A percentile compares a stretch with the other conserved stretches of the same genome.
Evolutionary conservation across 805 yeast genomes (phyloP).

Genomic region (Candida railenensis): DNA sequence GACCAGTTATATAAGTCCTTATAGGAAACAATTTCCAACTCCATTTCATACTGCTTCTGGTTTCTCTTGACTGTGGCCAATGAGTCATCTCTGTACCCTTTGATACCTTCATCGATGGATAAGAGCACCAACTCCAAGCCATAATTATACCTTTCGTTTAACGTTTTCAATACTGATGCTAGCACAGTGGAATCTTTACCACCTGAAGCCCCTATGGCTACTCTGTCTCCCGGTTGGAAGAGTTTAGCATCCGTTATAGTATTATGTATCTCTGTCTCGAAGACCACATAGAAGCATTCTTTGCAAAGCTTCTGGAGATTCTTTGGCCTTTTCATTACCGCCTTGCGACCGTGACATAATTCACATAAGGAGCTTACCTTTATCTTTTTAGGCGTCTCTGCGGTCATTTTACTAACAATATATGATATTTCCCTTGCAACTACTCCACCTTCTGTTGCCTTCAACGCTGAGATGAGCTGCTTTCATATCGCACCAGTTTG

Average conservation of each 20-base stretch:
- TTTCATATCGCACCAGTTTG: no score
- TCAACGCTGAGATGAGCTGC: neutral
- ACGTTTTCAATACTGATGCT: constrained; percentile 80
- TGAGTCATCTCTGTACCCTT: constrained; percentile 96
- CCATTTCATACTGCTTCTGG: constrained; percentile 79
- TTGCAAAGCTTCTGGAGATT: constrained; percentile 88
- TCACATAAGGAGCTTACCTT: constrained; percentile 64
- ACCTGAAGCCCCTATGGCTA: constrained; percentile 98
- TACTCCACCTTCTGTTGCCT: neutral
- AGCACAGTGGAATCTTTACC: constrained; percentile 97
- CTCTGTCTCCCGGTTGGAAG: constrained; percentile 77
- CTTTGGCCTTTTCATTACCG: constrained; percentile 89
- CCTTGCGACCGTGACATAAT: constrained; percentile 77
- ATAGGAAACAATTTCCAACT: constrained; percentile 78
- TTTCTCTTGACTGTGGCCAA: constrained; percentile 95
- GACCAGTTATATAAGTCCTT: constrained; percentile 94
- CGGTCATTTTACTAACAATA: neutral
- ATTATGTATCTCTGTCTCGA: constrained; percentile 93
- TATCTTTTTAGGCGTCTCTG: constrained; percentile 16
- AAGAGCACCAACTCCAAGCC: constrained; percentile 82
- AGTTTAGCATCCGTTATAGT: constrained; percentile 72
- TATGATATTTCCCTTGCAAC: no score
- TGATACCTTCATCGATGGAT: constrained; percentile 94
- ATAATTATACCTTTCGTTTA: constrained; percentile 85
- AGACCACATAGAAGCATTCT: constrained; percentile 82